Conservation (phyloP, 2,329 filamentous ascomycete species). For the Claviceps pusilla region DNA sequence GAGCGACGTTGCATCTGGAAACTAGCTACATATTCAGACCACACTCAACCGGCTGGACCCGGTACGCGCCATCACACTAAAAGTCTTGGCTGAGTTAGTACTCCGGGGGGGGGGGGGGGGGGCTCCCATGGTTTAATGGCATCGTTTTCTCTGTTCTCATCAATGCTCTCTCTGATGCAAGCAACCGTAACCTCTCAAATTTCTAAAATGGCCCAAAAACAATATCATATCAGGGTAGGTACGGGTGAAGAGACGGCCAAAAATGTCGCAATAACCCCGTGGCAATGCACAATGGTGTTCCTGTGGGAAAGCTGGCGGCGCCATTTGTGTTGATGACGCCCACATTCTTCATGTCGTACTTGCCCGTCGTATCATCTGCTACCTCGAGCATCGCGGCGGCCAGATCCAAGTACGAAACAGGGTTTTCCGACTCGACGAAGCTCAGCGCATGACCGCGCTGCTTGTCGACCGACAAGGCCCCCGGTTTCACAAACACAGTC, state of each 20-base stretch:
- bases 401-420: slow-evolving; percentile 14
- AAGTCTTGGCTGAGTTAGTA: no score
- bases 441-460: slow-evolving; percentile 26
- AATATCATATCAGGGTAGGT: background rate
- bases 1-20: no score
- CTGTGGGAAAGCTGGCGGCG: background rate
- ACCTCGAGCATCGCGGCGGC: slow-evolving; percentile 32
- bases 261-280: slow-evolving; percentile 2
- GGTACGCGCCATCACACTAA: no score
- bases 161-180: no score
- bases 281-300: background rate
- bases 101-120: no score
- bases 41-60: no score
- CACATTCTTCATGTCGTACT: slow-evolving; percentile 13
- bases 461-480: slow-evolving; percentile 3
- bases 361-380: slow-evolving; percentile 19
- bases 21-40: no score
- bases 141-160: no score
- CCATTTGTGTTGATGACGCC: slow-evolving; percentile 2
- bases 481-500: slow-evolving; percentile 28
- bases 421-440: slow-evolving; percentile 21
- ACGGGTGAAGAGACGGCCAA: slow-evolving; percentile 1
- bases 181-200: no score
- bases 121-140: no score
- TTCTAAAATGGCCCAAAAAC: no score